A percentile compares a stretch with the other conserved stretches of the same genome.
These are phyloP conservation scores for Aeschynomene evenia DNA, from an alignment of 306 rosid species.

Conservation along the genomic window DNA sequence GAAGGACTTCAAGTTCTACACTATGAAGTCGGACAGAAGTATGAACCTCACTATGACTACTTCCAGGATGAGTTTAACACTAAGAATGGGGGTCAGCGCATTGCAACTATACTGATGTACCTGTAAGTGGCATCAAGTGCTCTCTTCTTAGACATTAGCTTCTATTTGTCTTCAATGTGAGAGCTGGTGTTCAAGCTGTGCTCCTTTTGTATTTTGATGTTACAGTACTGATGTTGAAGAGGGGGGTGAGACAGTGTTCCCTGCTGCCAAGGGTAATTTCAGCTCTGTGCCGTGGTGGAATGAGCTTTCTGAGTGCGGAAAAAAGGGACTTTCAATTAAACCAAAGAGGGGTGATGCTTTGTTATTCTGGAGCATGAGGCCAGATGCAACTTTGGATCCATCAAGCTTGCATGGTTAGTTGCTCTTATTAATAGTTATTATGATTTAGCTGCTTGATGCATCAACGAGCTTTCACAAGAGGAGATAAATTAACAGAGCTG, in stretches of 20 bases:
- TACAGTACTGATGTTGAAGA: constrained; percentile 98
- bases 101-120: constrained; percentile 92
- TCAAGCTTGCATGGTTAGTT: constrained; percentile 94
- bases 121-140: constrained; percentile 63
- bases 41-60: constrained; percentile 97
- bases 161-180: constrained; percentile 2
- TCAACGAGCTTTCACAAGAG: constrained; percentile 19
- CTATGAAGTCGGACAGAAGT: constrained; percentile 98
- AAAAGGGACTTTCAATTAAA: constrained; percentile 85
- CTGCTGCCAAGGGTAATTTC: constrained; percentile 88
- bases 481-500: constrained; percentile 10
- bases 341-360: constrained; percentile 96
- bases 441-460: constrained; percentile 8
- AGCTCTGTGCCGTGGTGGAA: constrained; percentile 97
- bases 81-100: constrained; percentile 93
- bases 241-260: constrained; percentile 99
- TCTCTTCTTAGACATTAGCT: constrained; percentile 25
- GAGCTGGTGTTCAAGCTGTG: constrained; percentile 13
- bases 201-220: constrained; percentile 27
- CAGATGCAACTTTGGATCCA: constrained; percentile 85
- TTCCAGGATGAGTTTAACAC: constrained; percentile 87
- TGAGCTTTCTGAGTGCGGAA: constrained; percentile 93
- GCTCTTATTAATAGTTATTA: background rate
- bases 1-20: constrained; percentile 99
- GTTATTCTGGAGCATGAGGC: constrained; percentile 99